Evolutionary conservation across 768 basidiomycete species (phyloP), one percentile per base, ranked within the genome.

Genomic region (Podaxis pistillaris): DNA sequence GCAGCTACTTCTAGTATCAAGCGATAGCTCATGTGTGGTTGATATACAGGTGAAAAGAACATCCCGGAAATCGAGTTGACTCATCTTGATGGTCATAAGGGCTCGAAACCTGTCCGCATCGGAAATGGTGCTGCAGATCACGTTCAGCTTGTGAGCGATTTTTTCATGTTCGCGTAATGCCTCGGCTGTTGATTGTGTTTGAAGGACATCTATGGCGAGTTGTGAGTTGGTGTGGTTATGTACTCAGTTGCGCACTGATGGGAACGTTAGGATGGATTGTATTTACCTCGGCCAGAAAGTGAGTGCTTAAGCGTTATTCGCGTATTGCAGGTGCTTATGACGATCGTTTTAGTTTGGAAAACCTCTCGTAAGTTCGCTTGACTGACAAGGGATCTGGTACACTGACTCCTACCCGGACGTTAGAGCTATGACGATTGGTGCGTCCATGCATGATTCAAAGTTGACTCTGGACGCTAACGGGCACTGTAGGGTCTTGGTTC

Each of bases 121-220:
- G 96, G 96, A 4, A 99, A 99, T 72, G 96, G 96, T 3, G 96
- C 96, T 0, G 94, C 94, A 2, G 89, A 95, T 71, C 96, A 98
- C 72, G 73, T 97, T 9, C 96, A 98, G 70, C 76, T 96, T 68
- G 93, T 93, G 63, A 44, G 76, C 68, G n/a, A 15, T 33, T 22
- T 15, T 19, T 9, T 15, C 26, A 24, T 51, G 12, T 15, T 41
- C 17, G 53, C 3, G 8, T 40, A 12, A 49, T 57, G 30, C 38
- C 5, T 1, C 24, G 65, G 41, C 30, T 56, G 62, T n/a, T 56
- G 49, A 61, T 36, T 46, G n/a, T 53, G 19, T 22, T 36, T 1
- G 44, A 46, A 94, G 93, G 96, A 99, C 72, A 98, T 99, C 60
- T 98, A 98, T 67, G 96, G 96, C 36, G 96, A 97, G 76, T 74